Evolutionary conservation across 2,329 filamentous ascomycete species (phyloP).

Genomic region (Colletotrichum nymphaeae): DNA sequence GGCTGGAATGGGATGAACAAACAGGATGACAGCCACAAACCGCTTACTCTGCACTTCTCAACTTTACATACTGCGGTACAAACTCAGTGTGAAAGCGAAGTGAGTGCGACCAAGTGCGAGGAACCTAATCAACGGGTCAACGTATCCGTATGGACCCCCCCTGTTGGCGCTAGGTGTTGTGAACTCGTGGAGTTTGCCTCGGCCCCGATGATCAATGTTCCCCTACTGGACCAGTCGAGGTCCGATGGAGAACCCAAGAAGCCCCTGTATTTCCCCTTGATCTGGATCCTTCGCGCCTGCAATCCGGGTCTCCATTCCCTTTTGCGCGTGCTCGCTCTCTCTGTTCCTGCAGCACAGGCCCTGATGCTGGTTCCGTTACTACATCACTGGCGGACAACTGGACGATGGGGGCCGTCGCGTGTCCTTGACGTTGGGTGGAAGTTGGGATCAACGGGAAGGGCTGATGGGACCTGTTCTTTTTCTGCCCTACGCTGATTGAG

Average conservation of each 20-base stretch:
- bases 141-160: not conserved
- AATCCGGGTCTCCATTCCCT: not conserved
- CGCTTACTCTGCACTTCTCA: not conserved
- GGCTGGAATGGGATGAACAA: slow-evolving; percentile 26
- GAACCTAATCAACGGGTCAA: not conserved
- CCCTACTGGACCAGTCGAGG: not conserved
- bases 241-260: not conserved
- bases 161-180: not conserved
- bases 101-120: not conserved
- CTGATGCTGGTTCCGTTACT: slow-evolving; percentile 1
- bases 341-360: slow-evolving; percentile 18
- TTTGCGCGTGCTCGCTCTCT: not conserved
- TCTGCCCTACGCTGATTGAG: not conserved
- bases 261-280: slow-evolving; percentile 10
- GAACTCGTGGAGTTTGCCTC: slow-evolving; percentile 17
- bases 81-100: not conserved
- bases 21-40: not conserved
- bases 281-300: slow-evolving; percentile 1
- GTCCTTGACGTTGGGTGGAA: not conserved
- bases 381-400: not conserved
- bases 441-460: slow-evolving; percentile 3
- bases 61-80: not conserved
- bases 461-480: not conserved
- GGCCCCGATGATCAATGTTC: not conserved
- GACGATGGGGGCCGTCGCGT: not conserved